Base-by-base conservation (phyloP, 192 early-diverging fungal genomes). In the Chytriomyces sp. region DNA sequence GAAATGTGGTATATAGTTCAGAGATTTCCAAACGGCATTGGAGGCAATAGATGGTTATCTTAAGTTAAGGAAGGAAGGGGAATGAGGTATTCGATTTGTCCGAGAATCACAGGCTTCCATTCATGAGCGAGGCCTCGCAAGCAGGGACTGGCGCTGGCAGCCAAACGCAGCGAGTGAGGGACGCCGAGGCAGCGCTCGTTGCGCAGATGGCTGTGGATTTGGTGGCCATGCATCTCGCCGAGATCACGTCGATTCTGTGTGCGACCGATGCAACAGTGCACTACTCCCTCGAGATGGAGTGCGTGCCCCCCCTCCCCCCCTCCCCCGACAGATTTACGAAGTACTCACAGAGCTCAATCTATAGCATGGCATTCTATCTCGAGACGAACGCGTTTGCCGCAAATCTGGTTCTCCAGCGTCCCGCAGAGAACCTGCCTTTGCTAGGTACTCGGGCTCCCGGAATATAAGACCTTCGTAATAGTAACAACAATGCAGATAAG, bases 251-350 rank as follows among this genome's bases (percentile, higher is more conserved):
- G 28, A 67, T 78, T 0, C 55, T 79, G 7, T 17, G 39, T 19
- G 44, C 75, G n/a, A 14, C 8, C 10, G 76, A 79, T 41, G 70
- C 34, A 28, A 49, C 67, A 4, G 40, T 55, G 39, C 77, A 80
- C 37, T 79, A 79, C 49, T 59, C 70, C 8, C 54, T 79, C 19
- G 70, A 75, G 31, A n/a, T 78, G 14, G 75, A 78, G 66, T 73
- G 38, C 22, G 38, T 22, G 67, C 36, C 39, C 73, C n/a, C 30
- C 44, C 30, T 10, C 8, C 37, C 30, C n/a, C 39, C 39, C 6
- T 19, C 49, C 19, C 5, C 65, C 6, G 22, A 12, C 14, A 62
- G 39, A 17, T 36, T 62, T 36, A 14, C 25, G 30, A 41, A 73
- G 7, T 34, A 6, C 40, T 73, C 66, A 57, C 70, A 41, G 28